Conservation (phyloP, 352 stramenopile species). For the Blastocystis sp. region DNA sequence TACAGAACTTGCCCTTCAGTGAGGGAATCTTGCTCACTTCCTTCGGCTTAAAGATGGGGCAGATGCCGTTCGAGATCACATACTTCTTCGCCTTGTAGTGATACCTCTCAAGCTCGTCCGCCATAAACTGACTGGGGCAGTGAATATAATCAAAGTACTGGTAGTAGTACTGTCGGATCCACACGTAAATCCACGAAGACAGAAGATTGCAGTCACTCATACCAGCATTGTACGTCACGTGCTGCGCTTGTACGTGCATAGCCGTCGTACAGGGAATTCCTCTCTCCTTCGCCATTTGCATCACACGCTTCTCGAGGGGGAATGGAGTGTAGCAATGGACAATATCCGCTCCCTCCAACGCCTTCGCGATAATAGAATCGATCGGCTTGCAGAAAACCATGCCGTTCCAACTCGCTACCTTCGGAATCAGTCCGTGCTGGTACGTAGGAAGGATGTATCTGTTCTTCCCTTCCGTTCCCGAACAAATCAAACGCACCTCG, state of each 20-base stretch:
- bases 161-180: slow-evolving; percentile 36
- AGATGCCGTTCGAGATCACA: slow-evolving; percentile 53
- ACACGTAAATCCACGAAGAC: slow-evolving; percentile 20
- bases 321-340: slow-evolving; percentile 55
- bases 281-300: slow-evolving; percentile 4
- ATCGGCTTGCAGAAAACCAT: neutral
- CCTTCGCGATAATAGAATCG: neutral
- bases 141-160: slow-evolving; percentile 44
- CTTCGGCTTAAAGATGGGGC: neutral
- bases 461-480: neutral
- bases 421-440: slow-evolving; percentile 1
- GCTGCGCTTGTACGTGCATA: slow-evolving; percentile 31
- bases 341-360: slow-evolving; percentile 33
- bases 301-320: neutral
- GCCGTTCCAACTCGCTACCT: slow-evolving; percentile 25
- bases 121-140: slow-evolving; percentile 55
- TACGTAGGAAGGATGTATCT: slow-evolving; percentile 9
- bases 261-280: slow-evolving; percentile 39
- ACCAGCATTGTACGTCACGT: slow-evolving; percentile 54
- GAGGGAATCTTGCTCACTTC: neutral
- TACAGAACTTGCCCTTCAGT: slow-evolving; percentile 53
- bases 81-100: slow-evolving; percentile 35
- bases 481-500: slow-evolving; percentile 48
- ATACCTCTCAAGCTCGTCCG: slow-evolving; percentile 26
- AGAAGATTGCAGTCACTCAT: slow-evolving; percentile 34